A percentile compares a stretch with the other conserved stretches of the same genome.
These are phyloP conservation scores for Pestalotiopsis sp. DNA, from an alignment of 2,329 filamentous ascomycete genomes.

Conservation along the genomic window DNA sequence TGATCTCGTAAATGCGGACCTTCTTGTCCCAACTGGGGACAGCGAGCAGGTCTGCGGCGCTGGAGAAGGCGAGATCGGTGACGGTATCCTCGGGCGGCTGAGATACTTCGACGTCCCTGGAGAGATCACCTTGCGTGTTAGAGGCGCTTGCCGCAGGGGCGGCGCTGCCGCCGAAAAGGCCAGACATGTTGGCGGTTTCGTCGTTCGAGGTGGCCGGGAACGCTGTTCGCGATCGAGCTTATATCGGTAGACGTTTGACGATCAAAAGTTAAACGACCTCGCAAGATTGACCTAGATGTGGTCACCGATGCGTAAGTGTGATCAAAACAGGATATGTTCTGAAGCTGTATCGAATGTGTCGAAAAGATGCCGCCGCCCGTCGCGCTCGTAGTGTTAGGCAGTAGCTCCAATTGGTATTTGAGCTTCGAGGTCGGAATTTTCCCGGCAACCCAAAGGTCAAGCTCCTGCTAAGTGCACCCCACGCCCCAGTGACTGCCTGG, in stretches of 20 bases:
- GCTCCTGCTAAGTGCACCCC: not conserved
- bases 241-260: not conserved
- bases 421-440: not conserved
- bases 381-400: not conserved
- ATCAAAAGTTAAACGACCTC: not conserved
- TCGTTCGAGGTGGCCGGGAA: not conserved
- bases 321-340: not conserved
- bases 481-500: not conserved
- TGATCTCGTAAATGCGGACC: slow-evolving; percentile 94
- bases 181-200: slow-evolving; percentile 56
- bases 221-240: not conserved
- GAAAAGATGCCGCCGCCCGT: not conserved
- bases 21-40: slow-evolving; percentile 98
- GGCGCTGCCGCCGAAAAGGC: slow-evolving; percentile 57
- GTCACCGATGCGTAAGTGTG: not conserved
- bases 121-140: slow-evolving; percentile 81
- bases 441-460: not conserved
- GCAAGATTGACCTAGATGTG: not conserved
- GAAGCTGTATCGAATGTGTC: not conserved
- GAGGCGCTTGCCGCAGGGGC: slow-evolving; percentile 55
- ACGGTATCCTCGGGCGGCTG: slow-evolving; percentile 86
- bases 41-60: slow-evolving; percentile 73
- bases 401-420: not conserved
- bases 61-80: slow-evolving; percentile 76
- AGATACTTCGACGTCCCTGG: slow-evolving; percentile 78